Conservation (phyloP, 306 rosid species). For the Albizia julibrissin region DNA sequence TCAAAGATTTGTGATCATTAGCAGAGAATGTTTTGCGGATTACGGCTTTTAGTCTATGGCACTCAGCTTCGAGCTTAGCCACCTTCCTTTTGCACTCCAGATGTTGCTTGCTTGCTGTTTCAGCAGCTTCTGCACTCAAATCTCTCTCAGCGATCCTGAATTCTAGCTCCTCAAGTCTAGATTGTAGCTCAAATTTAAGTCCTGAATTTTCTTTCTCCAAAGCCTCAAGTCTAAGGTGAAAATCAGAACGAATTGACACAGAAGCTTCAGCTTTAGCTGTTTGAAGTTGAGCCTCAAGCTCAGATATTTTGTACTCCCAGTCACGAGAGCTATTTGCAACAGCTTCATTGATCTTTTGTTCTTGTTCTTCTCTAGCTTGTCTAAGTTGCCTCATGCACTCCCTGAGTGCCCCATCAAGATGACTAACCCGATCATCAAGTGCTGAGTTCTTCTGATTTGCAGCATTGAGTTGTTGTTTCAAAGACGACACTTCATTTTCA, state of each 20-base stretch:
- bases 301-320: conserved; percentile 50
- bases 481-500: conserved; percentile 49
- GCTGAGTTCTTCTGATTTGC: conserved; percentile 56
- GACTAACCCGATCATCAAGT: conserved; percentile 63
- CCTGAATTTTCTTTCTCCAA: conserved; percentile 51
- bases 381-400: conserved; percentile 68
- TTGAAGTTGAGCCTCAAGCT: conserved; percentile 53
- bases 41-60: conserved; percentile 52
- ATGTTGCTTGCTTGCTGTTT: conserved; percentile 68
- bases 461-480: conserved; percentile 59
- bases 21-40: conserved; percentile 43
- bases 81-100: conserved; percentile 62
- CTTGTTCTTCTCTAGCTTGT: conserved; percentile 70
- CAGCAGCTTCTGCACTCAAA: conserved; percentile 67
- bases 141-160: conserved; percentile 58
- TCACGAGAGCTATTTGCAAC: conserved; percentile 41
- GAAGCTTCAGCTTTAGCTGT: conserved; percentile 48
- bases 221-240: conserved; percentile 47
- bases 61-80: conserved; percentile 75
- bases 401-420: conserved; percentile 74
- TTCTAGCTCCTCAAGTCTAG: conserved; percentile 58
- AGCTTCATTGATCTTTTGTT: conserved; percentile 43
- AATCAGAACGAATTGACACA: conserved; percentile 35
- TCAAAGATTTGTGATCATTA: conserved; percentile 41
- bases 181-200: conserved; percentile 53